Conservation (phyloP, 129 eudicot species). For the Deinandra increscens region DNA sequence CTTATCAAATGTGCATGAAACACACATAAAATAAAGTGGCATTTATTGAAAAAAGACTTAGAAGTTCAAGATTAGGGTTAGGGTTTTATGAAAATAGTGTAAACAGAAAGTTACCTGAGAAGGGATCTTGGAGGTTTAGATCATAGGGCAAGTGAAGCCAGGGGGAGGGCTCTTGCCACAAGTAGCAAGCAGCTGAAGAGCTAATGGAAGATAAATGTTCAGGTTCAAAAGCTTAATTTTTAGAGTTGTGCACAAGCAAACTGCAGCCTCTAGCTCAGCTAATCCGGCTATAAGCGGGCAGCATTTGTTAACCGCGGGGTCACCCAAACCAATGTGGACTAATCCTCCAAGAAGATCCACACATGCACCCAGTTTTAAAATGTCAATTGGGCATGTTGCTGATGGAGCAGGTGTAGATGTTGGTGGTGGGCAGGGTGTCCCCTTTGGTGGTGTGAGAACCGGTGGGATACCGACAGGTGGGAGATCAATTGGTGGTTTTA, state of each 20-base stretch:
- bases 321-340: conserved; percentile 66
- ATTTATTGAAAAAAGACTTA: not conserved
- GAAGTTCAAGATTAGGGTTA: conserved; percentile 5
- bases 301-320: conserved; percentile 60
- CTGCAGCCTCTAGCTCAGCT: conserved; percentile 83
- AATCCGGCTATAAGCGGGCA: conserved; percentile 70
- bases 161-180: conserved; percentile 91
- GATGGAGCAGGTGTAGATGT: not conserved
- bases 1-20: not conserved
- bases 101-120: conserved; percentile 24
- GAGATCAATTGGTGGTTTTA: conserved; percentile 27
- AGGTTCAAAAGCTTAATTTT: conserved; percentile 75
- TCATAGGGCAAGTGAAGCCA: conserved; percentile 84
- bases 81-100: not conserved
- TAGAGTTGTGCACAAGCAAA: conserved; percentile 75
- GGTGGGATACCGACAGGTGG: no score
- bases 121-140: conserved; percentile 35
- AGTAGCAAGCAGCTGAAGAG: conserved; percentile 73
- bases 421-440: conserved; percentile 46
- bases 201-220: conserved; percentile 56
- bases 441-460: conserved; percentile 25
- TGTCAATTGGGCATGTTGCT: conserved; percentile 61
- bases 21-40: not conserved
- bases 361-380: conserved; percentile 74
- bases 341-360: conserved; percentile 88